Percentiles rank a stretch among this genome's conserved stretches.
Conservation (phyloP, 2,329 filamentous ascomycete genomes). For the Ceratocystis cacaofunesta region DNA sequence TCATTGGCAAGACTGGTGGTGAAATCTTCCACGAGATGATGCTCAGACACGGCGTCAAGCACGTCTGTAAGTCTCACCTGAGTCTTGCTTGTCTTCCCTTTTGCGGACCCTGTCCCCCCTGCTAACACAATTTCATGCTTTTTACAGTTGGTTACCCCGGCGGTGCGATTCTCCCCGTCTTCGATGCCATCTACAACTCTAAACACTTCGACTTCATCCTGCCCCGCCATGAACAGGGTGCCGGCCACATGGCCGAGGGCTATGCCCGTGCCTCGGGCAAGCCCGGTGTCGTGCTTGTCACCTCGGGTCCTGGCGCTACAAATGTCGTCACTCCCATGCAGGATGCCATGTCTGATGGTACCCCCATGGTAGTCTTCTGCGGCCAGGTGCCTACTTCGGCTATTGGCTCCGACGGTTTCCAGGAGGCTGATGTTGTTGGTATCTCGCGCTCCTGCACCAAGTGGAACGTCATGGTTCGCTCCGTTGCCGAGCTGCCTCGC, state of each 20-base stretch:
- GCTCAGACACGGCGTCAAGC: slow-evolving; percentile 79
- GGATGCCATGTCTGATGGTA: slow-evolving; percentile 88
- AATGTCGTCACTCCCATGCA: slow-evolving; percentile 96
- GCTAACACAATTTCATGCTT: neutral
- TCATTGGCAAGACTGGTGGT: slow-evolving; percentile 88
- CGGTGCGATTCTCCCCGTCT: slow-evolving; percentile 91
- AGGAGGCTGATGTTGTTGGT: slow-evolving; percentile 86
- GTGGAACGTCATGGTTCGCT: slow-evolving; percentile 99
- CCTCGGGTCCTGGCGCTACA: slow-evolving; percentile 88
- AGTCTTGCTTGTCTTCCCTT: neutral
- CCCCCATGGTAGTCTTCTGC: slow-evolving; percentile 86
- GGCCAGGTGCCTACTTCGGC: slow-evolving; percentile 83
- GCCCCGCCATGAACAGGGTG: slow-evolving; percentile 91
- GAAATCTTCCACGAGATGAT: slow-evolving; percentile 99
- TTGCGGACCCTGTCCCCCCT: slow-evolving; percentile 12
- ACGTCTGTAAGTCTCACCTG: slow-evolving; percentile 58
- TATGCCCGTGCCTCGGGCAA: slow-evolving; percentile 89
- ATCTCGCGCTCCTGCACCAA: slow-evolving; percentile 94
- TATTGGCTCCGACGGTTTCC: slow-evolving; percentile 92
- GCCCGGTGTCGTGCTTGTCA: slow-evolving; percentile 90
- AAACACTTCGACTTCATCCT: slow-evolving; percentile 93
- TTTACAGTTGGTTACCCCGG: slow-evolving; percentile 69
- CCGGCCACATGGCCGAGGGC: slow-evolving; percentile 96
- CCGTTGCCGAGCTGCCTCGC: slow-evolving; percentile 77
- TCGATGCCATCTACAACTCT: slow-evolving; percentile 98